Evolutionary conservation across 495 filamentous ascomycete genomes (phyloP).

Genomic region (Letharia columbiana): DNA sequence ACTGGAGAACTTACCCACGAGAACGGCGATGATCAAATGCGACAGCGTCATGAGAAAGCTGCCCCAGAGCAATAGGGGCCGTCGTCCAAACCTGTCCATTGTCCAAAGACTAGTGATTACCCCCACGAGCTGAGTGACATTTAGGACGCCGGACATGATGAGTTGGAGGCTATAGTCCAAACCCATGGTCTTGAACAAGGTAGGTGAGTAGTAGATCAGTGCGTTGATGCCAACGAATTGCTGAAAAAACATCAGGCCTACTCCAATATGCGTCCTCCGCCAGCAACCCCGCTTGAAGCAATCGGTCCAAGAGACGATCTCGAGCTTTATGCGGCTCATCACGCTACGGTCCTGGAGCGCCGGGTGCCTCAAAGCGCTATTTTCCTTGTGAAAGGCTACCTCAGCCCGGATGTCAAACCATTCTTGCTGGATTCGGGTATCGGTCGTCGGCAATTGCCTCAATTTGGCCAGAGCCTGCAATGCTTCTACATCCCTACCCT

Average conservation of each 20-base stretch:
- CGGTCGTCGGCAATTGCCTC: constrained; percentile 35
- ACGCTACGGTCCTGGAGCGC: constrained; percentile 31
- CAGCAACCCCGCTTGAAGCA: constrained; percentile 45
- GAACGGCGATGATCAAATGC: constrained; percentile 43
- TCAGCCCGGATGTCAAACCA: constrained; percentile 45
- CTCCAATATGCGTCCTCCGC: constrained; percentile 47
- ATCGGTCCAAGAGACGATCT: constrained; percentile 41
- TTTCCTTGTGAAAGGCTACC: constrained; percentile 41
- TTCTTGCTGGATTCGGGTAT: constrained; percentile 41
- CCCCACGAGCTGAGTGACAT: constrained; percentile 45
- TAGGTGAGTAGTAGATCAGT: constrained; percentile 45
- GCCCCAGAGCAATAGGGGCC: constrained; percentile 39
- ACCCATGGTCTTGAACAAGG: constrained; percentile 50
- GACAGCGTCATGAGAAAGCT: constrained; percentile 41
- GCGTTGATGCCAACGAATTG: constrained; percentile 36
- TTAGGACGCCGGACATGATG: constrained; percentile 51
- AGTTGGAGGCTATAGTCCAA: constrained; percentile 47
- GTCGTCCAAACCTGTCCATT: constrained; percentile 42
- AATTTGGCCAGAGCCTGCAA: constrained; percentile 38
- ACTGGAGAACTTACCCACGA: constrained; percentile 37
- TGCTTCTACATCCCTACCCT: constrained; percentile 42
- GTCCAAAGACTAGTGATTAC: constrained; percentile 42
- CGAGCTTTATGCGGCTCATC: constrained; percentile 32
- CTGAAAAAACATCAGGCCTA: constrained; percentile 49
- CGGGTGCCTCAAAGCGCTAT: constrained; percentile 40